Evolutionary conservation across 208 protist genomes (phyloP).

Genomic region (Leishmania amazonensis): DNA sequence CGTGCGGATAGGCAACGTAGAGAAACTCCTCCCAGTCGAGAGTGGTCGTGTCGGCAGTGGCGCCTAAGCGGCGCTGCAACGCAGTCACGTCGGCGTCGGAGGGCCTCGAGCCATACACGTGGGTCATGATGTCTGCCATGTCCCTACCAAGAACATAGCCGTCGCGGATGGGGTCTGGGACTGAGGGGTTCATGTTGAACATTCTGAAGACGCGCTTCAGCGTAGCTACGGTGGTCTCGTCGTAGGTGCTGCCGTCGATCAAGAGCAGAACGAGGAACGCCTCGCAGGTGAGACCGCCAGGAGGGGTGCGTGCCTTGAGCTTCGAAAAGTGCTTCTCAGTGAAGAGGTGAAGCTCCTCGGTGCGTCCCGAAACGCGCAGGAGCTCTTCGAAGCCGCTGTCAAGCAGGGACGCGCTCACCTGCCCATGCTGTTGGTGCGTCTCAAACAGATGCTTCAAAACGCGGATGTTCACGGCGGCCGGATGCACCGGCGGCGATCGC

Average conservation of each 20-base stretch:
- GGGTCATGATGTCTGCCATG: constrained; percentile 45
- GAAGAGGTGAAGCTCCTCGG: constrained; percentile 9
- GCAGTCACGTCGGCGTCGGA: constrained; percentile 27
- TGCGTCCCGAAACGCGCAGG: constrained; percentile 33
- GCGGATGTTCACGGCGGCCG: constrained; percentile 61
- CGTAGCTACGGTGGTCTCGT: constrained; percentile 34
- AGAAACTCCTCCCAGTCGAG: constrained; percentile 85
- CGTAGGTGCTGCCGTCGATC: constrained; percentile 55
- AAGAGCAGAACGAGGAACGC: constrained; percentile 66
- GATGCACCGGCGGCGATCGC: constrained; percentile 53
- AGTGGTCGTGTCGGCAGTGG: constrained; percentile 61
- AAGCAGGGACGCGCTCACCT: constrained; percentile 13
- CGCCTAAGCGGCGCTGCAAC: constrained; percentile 38
- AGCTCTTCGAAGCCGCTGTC: constrained; percentile 39
- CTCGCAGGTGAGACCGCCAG: constrained; percentile 51
- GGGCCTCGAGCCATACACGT: constrained; percentile 41
- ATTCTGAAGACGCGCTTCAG: constrained; percentile 58
- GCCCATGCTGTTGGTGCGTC: constrained; percentile 11
- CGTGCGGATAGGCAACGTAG: constrained; percentile 54
- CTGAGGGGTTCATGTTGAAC: constrained; percentile 58
- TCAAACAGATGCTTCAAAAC: constrained; percentile 68
- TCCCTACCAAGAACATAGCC: constrained; percentile 56
- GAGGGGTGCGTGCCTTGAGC: constrained; percentile 49
- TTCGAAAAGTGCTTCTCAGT: constrained; percentile 28
- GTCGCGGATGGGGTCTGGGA: constrained; percentile 19